Base-by-base conservation (phyloP, 352 stramenopile genomes). In the Phytophthora citrophthora region DNA sequence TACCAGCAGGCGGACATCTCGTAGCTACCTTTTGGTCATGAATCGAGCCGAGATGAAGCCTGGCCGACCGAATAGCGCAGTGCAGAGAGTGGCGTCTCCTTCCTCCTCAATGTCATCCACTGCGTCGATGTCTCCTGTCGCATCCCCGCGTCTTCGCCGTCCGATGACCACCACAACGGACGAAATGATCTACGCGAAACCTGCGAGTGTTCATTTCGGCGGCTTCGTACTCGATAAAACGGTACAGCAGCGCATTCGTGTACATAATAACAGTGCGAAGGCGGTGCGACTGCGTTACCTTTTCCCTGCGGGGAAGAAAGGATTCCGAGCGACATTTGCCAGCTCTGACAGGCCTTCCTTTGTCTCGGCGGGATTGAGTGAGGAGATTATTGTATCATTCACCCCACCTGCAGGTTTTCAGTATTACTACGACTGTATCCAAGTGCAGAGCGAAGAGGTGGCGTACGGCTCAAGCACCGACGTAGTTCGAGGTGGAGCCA, bases 361-460 rank as follows among this genome's bases (percentile, higher is more conserved):
- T 16, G 57, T 97, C 6, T 87, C 87, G 1, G 74, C 90, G 1
- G 91, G 91, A 1, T 81, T 96, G 11, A 71, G 45, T 16, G 86
- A 97, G 49, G 86, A 95, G 40, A 71, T 97, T 40, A 29, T 83
- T 20, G 75, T 97, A 26, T 79, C 75, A 1, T 97, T 96, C 70
- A 71, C 62, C 4, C 78, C 89, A 0, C 48, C 58, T 5, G 81
- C 89, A 34, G 67, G 54, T 32, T 94, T 89, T 49, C 88, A 94
- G 54, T 97, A 97, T 72, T 93, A 97, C 71, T 94, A 96, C 74
- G 91, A 97, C 72, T 94, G 82, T 50, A 66, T 97, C 41, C 74
- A 89, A 32, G 78, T 97, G 46, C 70, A 66, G 13, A 88, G 85
- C 56, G 83, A 92, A 51, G 74, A 95, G 29, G 79, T 92, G 13